Evolutionary conservation across 2,329 filamentous ascomycete genomes (phyloP).

Genomic region (Pseudogymnoascus sp.): DNA sequence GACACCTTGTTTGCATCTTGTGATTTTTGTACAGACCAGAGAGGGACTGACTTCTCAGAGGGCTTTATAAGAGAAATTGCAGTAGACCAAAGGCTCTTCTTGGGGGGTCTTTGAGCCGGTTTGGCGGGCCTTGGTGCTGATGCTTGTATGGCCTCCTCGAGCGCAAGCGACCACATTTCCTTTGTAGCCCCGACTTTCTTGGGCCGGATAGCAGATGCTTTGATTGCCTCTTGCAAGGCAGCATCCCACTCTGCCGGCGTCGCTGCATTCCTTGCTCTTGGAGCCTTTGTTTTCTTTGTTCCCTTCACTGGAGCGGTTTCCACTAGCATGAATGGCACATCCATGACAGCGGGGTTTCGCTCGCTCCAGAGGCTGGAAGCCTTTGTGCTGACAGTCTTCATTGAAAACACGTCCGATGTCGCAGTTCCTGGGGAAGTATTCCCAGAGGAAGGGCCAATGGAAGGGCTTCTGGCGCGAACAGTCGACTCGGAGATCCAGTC

Average conservation of each 20-base stretch:
- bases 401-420: constrained; percentile 26
- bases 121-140: not conserved
- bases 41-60: not conserved
- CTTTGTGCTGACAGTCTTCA: constrained; percentile 28
- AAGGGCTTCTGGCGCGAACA: constrained; percentile 24
- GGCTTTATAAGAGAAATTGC: constrained; percentile 1
- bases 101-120: not conserved
- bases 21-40: constrained; percentile 6
- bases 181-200: not conserved
- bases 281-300: constrained; percentile 4
- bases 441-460: constrained; percentile 20
- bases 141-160: constrained; percentile 4
- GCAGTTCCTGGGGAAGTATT: constrained; percentile 25
- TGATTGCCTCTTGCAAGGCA: constrained; percentile 1
- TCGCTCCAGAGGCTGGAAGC: constrained; percentile 23
- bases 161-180: constrained; percentile 8
- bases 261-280: constrained; percentile 18
- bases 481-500: constrained; percentile 30
- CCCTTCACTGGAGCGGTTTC: constrained; percentile 5
- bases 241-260: constrained; percentile 6
- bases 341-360: constrained; percentile 14
- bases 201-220: not conserved
- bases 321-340: constrained; percentile 9
- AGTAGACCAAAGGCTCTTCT: constrained; percentile 5
- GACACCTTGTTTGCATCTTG: not conserved